Evolutionary conservation across 2,329 filamentous ascomycete genomes (phyloP).

Genomic region (Colletotrichum sidae): DNA sequence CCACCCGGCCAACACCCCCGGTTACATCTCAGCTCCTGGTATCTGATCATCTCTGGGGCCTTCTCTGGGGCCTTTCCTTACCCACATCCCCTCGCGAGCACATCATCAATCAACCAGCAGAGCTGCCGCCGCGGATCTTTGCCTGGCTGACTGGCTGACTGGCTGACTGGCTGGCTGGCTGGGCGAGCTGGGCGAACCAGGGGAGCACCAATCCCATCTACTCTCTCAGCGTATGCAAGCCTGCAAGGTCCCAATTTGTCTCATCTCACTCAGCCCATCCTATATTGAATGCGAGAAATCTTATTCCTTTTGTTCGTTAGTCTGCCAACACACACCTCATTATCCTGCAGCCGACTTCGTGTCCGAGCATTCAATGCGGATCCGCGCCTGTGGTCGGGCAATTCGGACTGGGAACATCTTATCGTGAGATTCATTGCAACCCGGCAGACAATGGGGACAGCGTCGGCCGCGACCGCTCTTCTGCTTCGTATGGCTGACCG

Average conservation of each 20-base stretch:
- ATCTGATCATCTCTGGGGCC: constrained; percentile 18
- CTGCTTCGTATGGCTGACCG: constrained; percentile 2
- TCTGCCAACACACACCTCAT: constrained; percentile 29
- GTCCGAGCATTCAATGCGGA: constrained; percentile 17
- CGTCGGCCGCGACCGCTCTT: constrained; percentile 5
- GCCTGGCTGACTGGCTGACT: constrained; percentile 13
- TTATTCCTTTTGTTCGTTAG: constrained; percentile 23
- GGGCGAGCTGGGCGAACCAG: constrained; percentile 6
- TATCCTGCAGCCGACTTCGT: constrained; percentile 23
- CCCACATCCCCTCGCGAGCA: constrained; percentile 16
- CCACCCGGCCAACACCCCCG: constrained; percentile 1
- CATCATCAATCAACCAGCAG: constrained; percentile 34
- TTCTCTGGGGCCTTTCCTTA: not conserved
- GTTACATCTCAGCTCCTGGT: constrained; percentile 9
- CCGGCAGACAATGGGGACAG: not conserved
- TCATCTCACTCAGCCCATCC: constrained; percentile 33
- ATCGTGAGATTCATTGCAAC: not conserved
- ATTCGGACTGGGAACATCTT: constrained; percentile 18
- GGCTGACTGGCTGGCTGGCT: not conserved
- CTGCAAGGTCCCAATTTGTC: constrained; percentile 27
- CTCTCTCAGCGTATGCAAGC: constrained; percentile 30
- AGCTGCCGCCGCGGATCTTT: constrained; percentile 15
- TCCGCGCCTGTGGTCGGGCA: constrained; percentile 24
- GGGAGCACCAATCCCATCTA: constrained; percentile 5
- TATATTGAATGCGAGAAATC: constrained; percentile 13